Percentiles rank a stretch among this genome's conserved stretches.
phyloP scores from a whole-genome alignment of 2,329 filamentous ascomycete genomes.

The Tricladium varicosporioides region DNA sequence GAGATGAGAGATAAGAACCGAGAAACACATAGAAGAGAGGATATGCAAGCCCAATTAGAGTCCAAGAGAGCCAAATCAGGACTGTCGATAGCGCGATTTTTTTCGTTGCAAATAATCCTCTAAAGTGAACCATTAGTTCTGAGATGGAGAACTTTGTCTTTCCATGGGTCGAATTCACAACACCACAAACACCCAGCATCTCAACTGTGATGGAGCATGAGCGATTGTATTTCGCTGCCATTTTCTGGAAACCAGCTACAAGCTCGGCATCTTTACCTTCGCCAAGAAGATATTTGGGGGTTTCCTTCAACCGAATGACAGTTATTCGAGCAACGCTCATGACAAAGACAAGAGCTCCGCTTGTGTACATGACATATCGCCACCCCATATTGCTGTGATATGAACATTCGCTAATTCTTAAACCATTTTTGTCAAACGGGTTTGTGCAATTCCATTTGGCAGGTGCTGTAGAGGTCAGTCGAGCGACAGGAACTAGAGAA shows the following conservation, averaged over 20 bases:
- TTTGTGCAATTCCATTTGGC: slow-evolving; percentile 44
- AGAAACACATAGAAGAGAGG: slow-evolving; percentile 76
- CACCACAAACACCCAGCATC: slow-evolving; percentile 45
- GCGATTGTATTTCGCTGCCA: slow-evolving; percentile 51
- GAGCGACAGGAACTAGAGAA: neutral
- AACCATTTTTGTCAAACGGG: slow-evolving; percentile 28
- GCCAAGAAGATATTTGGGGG: slow-evolving; percentile 54
- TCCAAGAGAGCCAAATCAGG: slow-evolving; percentile 69
- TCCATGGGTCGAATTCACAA: slow-evolving; percentile 28
- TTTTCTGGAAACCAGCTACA: slow-evolving; percentile 46
- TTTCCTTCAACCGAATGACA: slow-evolving; percentile 52
- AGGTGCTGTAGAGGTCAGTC: slow-evolving; percentile 28
- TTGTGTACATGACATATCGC: slow-evolving; percentile 55
- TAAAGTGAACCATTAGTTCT: slow-evolving; percentile 51
- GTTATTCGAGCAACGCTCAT: slow-evolving; percentile 52
- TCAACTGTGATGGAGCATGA: slow-evolving; percentile 51
- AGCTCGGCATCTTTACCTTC: slow-evolving; percentile 52
- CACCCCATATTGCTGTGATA: slow-evolving; percentile 53
- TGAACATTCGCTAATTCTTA: slow-evolving; percentile 41
- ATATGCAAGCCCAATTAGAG: slow-evolving; percentile 68
- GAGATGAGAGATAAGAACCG: slow-evolving; percentile 58
- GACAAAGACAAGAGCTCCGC: slow-evolving; percentile 51
- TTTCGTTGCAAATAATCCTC: slow-evolving; percentile 62
- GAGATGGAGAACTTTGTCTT: slow-evolving; percentile 34
- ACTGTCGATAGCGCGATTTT: slow-evolving; percentile 59